Evolutionary conservation across 768 basidiomycete species (phyloP).

Genomic region (Xerocomellus amylosporus): DNA sequence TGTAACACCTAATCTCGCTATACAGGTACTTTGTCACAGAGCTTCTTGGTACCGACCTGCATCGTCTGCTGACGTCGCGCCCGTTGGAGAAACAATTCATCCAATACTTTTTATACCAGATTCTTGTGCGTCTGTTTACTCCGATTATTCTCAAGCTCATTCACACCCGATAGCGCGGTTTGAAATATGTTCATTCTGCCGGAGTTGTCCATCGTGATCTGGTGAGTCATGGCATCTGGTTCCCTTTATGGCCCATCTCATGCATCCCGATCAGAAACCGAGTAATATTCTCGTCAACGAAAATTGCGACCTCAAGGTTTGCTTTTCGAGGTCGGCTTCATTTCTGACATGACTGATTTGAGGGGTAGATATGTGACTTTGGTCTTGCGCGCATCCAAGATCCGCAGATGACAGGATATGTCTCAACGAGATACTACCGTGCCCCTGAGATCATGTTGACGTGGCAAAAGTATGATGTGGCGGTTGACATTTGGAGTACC

Average conservation of each 20-base stretch:
- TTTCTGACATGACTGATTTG: constrained; percentile 1
- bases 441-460: constrained; percentile 99
- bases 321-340: constrained; percentile 13
- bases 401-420: constrained; percentile 99
- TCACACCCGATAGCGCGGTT: constrained; percentile 64
- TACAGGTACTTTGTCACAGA: constrained; percentile 97
- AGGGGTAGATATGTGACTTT: constrained; percentile 90
- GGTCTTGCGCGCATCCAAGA: constrained; percentile 98
- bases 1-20: neutral
- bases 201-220: constrained; percentile 98
- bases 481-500: constrained; percentile 99
- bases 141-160: constrained; percentile 1
- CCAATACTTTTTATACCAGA: constrained; percentile 99
- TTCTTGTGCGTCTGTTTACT: constrained; percentile 59
- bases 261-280: constrained; percentile 66
- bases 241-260: neutral
- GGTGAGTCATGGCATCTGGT: constrained; percentile 40
- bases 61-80: constrained; percentile 92
- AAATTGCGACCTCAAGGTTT: constrained; percentile 96
- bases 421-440: constrained; percentile 97
- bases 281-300: constrained; percentile 99
- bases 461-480: constrained; percentile 99
- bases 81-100: constrained; percentile 99
- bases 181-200: constrained; percentile 99
- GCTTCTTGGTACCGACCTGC: constrained; percentile 95